phyloP scores from a whole-genome alignment of 2,329 filamentous ascomycete genomes.

The Neofusicoccum laricinum region DNA sequence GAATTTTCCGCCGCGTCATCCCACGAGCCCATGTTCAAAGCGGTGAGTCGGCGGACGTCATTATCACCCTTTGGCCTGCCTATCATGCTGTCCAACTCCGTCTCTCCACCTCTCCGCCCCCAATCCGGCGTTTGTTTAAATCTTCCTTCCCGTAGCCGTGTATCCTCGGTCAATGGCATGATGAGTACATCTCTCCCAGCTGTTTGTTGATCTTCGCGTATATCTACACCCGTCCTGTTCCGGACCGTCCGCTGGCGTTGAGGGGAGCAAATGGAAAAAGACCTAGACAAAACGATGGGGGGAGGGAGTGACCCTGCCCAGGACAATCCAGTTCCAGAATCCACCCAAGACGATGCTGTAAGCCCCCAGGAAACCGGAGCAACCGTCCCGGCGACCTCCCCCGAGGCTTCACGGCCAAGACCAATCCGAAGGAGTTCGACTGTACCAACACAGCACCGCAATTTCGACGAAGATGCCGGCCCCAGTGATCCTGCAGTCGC shows the following conservation, averaged over 20 bases:
- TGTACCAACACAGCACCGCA: background rate
- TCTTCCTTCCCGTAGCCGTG: background rate
- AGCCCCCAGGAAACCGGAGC: background rate
- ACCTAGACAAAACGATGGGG: background rate
- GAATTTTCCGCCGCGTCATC: constrained; percentile 1
- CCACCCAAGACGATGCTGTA: background rate
- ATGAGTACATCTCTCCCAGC: background rate
- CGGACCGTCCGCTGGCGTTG: background rate
- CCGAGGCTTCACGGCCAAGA: background rate
- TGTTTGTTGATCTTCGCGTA: background rate
- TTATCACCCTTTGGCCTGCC: background rate
- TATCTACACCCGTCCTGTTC: background rate
- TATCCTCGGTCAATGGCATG: background rate
- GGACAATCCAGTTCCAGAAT: background rate
- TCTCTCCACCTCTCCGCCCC: background rate
- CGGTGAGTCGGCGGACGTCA: background rate
- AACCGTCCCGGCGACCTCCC: background rate
- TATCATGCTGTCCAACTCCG: background rate
- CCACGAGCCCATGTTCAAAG: background rate
- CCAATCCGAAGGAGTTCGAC: constrained; percentile 9
- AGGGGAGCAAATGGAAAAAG: background rate
- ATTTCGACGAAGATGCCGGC: background rate
- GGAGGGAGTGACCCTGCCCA: background rate
- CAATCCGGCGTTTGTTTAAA: background rate
- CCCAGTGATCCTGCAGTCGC: background rate